phyloP scores from a whole-genome alignment of 2,329 filamentous ascomycete genomes.

The Coniochaeta ligniaria region DNA sequence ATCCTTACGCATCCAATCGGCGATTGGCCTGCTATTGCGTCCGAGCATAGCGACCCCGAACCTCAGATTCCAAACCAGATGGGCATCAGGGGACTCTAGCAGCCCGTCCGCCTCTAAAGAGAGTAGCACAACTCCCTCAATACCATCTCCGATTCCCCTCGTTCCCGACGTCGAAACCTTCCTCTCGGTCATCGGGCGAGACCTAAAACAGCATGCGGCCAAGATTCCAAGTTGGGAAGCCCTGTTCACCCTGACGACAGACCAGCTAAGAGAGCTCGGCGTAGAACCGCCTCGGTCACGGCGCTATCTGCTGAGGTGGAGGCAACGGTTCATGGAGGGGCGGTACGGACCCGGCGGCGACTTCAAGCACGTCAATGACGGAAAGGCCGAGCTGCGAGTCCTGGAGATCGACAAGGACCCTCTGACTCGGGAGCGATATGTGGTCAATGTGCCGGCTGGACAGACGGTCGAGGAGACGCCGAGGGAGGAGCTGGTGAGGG shows the following conservation, averaged over 20 bases:
- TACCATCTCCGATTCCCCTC: slow-evolving; percentile 72
- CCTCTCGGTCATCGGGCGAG: slow-evolving; percentile 83
- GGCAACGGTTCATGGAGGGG: slow-evolving; percentile 74
- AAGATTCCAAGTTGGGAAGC: slow-evolving; percentile 90
- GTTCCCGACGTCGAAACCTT: slow-evolving; percentile 82
- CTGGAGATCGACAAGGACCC: slow-evolving; percentile 25
- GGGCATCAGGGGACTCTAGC: slow-evolving; percentile 33
- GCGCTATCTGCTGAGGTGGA: slow-evolving; percentile 80
- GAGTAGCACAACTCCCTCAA: slow-evolving; percentile 18
- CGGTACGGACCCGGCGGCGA: slow-evolving; percentile 78
- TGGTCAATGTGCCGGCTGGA: slow-evolving; percentile 47
- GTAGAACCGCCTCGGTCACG: slow-evolving; percentile 79
- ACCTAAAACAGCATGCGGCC: slow-evolving; percentile 69
- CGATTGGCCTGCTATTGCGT: slow-evolving; percentile 19
- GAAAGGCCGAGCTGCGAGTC: slow-evolving; percentile 44
- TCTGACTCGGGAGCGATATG: slow-evolving; percentile 38
- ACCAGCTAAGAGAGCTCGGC: slow-evolving; percentile 74
- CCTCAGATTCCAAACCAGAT: slow-evolving; percentile 29
- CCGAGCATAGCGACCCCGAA: slow-evolving; percentile 19
- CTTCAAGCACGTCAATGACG: slow-evolving; percentile 59
- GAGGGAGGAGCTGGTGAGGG: slow-evolving; percentile 38
- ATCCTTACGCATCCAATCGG: slow-evolving; percentile 17
- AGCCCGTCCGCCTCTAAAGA: slow-evolving; percentile 8
- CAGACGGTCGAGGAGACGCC: slow-evolving; percentile 26
- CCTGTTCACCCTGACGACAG: slow-evolving; percentile 73